Evolutionary conservation across 2,329 filamentous ascomycete genomes (phyloP).

Genomic region (Aspergillus glaucus): DNA sequence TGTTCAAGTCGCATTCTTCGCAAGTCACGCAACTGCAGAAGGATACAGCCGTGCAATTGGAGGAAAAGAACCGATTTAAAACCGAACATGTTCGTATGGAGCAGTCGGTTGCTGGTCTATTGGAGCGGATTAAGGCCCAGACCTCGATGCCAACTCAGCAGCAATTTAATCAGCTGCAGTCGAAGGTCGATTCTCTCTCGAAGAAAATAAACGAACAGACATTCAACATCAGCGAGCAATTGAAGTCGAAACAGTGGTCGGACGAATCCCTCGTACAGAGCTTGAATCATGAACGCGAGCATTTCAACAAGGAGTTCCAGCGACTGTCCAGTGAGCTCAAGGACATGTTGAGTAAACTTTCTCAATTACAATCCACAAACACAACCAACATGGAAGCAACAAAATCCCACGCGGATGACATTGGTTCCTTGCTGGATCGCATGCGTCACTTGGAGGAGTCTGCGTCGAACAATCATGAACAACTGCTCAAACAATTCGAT

Average conservation of each 20-base stretch:
- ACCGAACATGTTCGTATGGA: background rate
- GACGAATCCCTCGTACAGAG: slow-evolving; percentile 4
- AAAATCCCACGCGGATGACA: background rate
- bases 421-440: slow-evolving; percentile 4
- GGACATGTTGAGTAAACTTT: slow-evolving; percentile 4
- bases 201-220: background rate
- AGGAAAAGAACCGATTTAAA: background rate
- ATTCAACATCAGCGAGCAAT: background rate
- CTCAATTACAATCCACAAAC: slow-evolving; percentile 1
- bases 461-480: background rate
- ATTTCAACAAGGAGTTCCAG: slow-evolving; percentile 6
- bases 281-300: slow-evolving; percentile 9
- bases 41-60: background rate
- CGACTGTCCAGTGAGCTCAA: slow-evolving; percentile 5
- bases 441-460: slow-evolving; percentile 1
- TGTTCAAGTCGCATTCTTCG: background rate
- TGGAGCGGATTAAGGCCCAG: background rate
- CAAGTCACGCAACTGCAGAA: background rate
- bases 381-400: background rate
- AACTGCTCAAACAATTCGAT: slow-evolving; percentile 3
- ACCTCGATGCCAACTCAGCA: background rate
- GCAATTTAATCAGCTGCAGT: background rate
- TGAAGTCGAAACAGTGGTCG: background rate
- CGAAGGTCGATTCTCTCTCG: background rate
- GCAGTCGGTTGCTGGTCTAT: background rate